Conservation (phyloP, 2,329 filamentous ascomycete species). For the Penicillium sp. region DNA sequence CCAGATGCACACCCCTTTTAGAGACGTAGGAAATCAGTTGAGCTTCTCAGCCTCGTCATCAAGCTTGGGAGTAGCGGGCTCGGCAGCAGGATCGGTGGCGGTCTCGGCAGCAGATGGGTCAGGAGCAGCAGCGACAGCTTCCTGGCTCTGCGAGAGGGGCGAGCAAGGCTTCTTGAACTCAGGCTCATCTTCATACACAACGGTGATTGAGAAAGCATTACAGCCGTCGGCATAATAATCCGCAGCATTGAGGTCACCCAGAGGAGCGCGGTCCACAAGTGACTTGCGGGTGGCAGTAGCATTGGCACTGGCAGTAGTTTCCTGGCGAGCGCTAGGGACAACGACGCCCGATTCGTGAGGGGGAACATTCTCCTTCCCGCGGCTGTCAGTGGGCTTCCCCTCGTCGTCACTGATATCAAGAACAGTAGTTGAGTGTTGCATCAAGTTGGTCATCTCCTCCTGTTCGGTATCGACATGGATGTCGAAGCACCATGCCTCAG, state of each 20-base stretch:
- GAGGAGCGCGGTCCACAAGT: slow-evolving; percentile 63
- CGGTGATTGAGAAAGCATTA: slow-evolving; percentile 62
- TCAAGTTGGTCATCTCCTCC: slow-evolving; percentile 86
- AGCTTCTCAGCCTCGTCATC: slow-evolving; percentile 22
- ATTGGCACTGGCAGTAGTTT: slow-evolving; percentile 7
- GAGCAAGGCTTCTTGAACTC: slow-evolving; percentile 18
- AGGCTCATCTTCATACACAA: slow-evolving; percentile 62
- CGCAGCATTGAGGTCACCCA: slow-evolving; percentile 66
- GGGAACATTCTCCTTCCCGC: slow-evolving; percentile 92
- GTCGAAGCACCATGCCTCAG: slow-evolving; percentile 75
- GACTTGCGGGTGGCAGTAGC: slow-evolving; percentile 43
- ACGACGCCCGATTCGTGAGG: slow-evolving; percentile 63
- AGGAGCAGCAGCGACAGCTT: slow-evolving; percentile 21
- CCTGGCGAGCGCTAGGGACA: slow-evolving; percentile 48
- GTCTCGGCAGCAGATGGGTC: slow-evolving; percentile 29
- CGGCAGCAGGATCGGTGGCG: slow-evolving; percentile 11
- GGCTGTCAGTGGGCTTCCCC: slow-evolving; percentile 58
- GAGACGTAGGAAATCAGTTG: not conserved
- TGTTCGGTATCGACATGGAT: slow-evolving; percentile 92
- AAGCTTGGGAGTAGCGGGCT: slow-evolving; percentile 26
- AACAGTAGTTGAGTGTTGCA: slow-evolving; percentile 84
- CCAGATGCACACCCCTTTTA: slow-evolving; percentile 16
- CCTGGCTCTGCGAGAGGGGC: slow-evolving; percentile 3
- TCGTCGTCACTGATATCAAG: slow-evolving; percentile 91
- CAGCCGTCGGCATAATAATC: slow-evolving; percentile 70